phyloP scores from a whole-genome alignment of 1,284 basidiomycete species.

The Blastosporella zonata region DNA sequence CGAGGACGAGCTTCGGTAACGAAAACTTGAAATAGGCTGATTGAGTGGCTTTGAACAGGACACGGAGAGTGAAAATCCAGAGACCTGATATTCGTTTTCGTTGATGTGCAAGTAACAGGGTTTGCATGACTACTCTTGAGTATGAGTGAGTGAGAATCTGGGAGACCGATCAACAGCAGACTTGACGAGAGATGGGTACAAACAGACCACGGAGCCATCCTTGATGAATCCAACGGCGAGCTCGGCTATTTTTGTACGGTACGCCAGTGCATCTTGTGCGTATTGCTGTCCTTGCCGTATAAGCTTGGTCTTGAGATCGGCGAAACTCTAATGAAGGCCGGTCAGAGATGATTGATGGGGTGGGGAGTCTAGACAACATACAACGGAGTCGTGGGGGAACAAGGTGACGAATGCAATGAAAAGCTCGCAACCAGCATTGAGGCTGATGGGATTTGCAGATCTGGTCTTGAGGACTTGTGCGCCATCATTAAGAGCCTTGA shows the following conservation, averaged over 20 bases:
- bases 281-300: constrained; percentile 78
- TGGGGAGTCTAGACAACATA: constrained; percentile 36
- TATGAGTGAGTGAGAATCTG: constrained; percentile 95
- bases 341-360: constrained; percentile 9
- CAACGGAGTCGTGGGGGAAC: constrained; percentile 79
- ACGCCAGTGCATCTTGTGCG: constrained; percentile 77
- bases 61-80: constrained; percentile 16
- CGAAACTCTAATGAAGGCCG: constrained; percentile 56
- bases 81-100: constrained; percentile 84
- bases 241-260: constrained; percentile 87
- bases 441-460: constrained; percentile 77
- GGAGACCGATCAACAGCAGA: constrained; percentile 9
- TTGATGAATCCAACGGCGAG: constrained; percentile 91
- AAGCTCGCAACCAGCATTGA: constrained; percentile 87
- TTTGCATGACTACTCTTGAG: constrained; percentile 94
- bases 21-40: constrained; percentile 59
- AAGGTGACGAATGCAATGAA: constrained; percentile 87
- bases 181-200: constrained; percentile 2
- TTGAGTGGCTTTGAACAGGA: constrained; percentile 15
- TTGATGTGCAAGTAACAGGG: constrained; percentile 84
- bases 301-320: constrained; percentile 78
- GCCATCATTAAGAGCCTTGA: constrained; percentile 76
- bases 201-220: constrained; percentile 84
- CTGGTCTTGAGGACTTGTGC: constrained; percentile 63
- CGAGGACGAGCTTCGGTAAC: constrained; percentile 94